Evolutionary conservation across 768 basidiomycete genomes (phyloP), one percentile per base, ranked within the genome.

Genomic region (Ramaria sp.): DNA sequence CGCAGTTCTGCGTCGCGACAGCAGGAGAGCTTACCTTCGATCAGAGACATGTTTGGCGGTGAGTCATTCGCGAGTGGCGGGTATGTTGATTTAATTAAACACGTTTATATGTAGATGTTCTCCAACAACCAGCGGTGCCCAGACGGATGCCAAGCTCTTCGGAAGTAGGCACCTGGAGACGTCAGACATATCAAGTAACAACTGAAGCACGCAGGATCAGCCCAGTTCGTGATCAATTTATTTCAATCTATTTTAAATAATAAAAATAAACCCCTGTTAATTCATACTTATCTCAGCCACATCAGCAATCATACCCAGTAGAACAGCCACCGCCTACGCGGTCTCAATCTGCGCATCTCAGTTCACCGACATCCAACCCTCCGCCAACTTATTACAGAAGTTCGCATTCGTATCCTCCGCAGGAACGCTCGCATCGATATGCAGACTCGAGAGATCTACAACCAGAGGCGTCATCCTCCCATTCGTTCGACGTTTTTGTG

Each of bases 21-120:
- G 42, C 47, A 50, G 16, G 13, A 37, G 34, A 45, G 30, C 18
- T 34, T 55, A 36, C 53, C 53, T 48, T 32, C 53, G 4, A 55
- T 55, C 22, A 55, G 53, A 45, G 53, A 55, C 41, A 42, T 55
- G 9, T 43, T 55, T 48, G 53, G 53, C 20, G 53, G 53, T 55
- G 27, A 43, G 53, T 41, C 8, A 27, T 18, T 36, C 38, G 48
- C 22, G 37, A 50, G 18, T 50, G 13, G 6, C n/a, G 13, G n/a
- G 45, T 41, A n/a, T 47, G 15, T n/a, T 16, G 15, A 50, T 50
- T 13, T 15, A 10, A 32, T 37, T 22, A 7, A 15, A 34, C 7
- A 6, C 24, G 18, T 30, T 16, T 36, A 25, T 34, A 24, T 8
- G 36, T 18, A 50, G 48, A 37, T 50, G 34, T 50, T 24, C 48